Evolutionary conservation across 768 basidiomycete species (phyloP).

Genomic region (Candolleomyces eurysporus): DNA sequence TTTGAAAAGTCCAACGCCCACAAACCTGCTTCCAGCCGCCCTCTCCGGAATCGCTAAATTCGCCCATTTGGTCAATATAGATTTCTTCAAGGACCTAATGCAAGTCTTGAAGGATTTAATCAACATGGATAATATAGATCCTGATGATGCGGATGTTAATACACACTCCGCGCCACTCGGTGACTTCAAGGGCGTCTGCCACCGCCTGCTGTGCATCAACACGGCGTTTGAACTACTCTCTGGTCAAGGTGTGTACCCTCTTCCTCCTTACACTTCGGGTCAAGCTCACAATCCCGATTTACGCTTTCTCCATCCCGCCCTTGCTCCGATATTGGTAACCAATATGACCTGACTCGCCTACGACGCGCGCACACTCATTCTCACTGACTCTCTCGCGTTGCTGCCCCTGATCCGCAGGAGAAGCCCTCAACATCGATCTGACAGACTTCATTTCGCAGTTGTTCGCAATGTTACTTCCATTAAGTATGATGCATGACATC

Average conservation of each 20-base stretch:
- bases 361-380: conserved; percentile 6
- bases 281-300: conserved; percentile 5
- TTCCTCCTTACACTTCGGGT: conserved; percentile 1
- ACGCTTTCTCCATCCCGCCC: background rate
- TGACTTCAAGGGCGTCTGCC: conserved; percentile 42
- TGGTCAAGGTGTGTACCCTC: conserved; percentile 73
- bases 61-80: conserved; percentile 95
- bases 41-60: conserved; percentile 91
- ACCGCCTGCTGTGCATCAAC: conserved; percentile 79
- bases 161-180: conserved; percentile 9
- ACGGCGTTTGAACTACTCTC: conserved; percentile 97
- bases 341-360: background rate
- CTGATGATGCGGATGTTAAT: conserved; percentile 21
- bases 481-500: conserved; percentile 64
- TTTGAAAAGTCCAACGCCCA: conserved; percentile 79
- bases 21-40: conserved; percentile 80
- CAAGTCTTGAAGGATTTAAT: conserved; percentile 80
- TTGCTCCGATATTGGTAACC: too few species aligned
- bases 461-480: conserved; percentile 76
- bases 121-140: conserved; percentile 42
- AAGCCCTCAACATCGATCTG: conserved; percentile 96
- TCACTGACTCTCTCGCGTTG: background rate
- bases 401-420: conserved; percentile 53
- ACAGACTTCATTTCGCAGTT: conserved; percentile 83
- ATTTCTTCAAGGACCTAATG: conserved; percentile 97